These are phyloP conservation scores for Suillus sp. DNA, from an alignment of 768 basidiomycete species.

Conservation along the genomic window DNA sequence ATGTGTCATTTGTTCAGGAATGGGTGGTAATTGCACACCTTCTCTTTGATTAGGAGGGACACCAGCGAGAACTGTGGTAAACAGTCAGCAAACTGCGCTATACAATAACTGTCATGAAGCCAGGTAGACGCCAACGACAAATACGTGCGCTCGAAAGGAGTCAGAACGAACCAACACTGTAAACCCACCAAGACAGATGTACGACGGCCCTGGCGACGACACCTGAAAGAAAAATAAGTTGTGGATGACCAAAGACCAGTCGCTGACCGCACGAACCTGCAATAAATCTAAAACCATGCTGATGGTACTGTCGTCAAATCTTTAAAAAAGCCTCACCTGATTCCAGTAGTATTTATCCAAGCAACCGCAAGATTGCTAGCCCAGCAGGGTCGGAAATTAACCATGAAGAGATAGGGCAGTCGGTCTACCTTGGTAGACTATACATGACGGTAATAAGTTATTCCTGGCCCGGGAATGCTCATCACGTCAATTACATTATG, in stretches of 20 bases:
- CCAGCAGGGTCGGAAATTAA: not conserved
- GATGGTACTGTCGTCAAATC: not conserved
- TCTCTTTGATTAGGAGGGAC: slow-evolving; percentile 82
- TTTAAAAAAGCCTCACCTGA: not conserved
- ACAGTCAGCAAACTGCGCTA: not conserved
- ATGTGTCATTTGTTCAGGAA: not conserved
- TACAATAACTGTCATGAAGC: not conserved
- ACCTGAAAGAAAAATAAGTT: slow-evolving; percentile 43
- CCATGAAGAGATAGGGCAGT: not conserved
- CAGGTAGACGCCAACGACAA: not conserved
- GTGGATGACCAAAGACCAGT: slow-evolving; percentile 9
- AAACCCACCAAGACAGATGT: slow-evolving; percentile 64
- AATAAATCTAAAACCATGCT: slow-evolving; percentile 27
- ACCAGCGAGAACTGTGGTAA: slow-evolving; percentile 74
- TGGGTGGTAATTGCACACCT: slow-evolving; percentile 41
- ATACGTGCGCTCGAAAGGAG: not conserved
- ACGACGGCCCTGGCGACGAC: slow-evolving; percentile 53
- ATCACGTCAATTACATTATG: not conserved
- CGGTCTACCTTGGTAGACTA: not conserved
- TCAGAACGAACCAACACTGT: slow-evolving; percentile 43
- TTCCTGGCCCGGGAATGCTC: not conserved
- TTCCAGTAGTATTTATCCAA: not conserved
- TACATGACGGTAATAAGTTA: not conserved
- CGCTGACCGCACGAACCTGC: slow-evolving; percentile 24
- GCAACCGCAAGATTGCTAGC: not conserved